These are phyloP conservation scores for Diaporthe caulivora DNA, from an alignment of 2,329 filamentous ascomycete genomes.

Conservation along the genomic window DNA sequence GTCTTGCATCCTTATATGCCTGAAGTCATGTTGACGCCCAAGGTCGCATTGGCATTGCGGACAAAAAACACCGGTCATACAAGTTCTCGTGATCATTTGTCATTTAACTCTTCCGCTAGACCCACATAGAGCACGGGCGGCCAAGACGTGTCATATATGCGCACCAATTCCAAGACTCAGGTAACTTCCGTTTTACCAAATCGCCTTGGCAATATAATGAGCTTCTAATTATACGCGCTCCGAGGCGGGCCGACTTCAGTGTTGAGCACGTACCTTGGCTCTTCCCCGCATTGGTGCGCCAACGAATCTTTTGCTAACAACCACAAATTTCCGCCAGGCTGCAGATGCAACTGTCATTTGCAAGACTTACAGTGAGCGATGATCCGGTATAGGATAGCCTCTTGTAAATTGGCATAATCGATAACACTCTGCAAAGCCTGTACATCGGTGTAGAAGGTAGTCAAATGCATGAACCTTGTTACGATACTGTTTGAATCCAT, in stretches of 20 bases:
- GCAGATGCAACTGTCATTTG: neutral
- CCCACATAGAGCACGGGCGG: constrained; percentile 25
- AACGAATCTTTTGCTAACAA: neutral
- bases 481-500: too few relatives aligned
- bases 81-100: constrained; percentile 28
- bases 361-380: neutral
- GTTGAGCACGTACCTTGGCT: neutral
- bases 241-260: constrained; percentile 4
- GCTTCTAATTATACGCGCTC: constrained; percentile 2
- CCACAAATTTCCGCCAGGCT: neutral
- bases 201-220: constrained; percentile 12
- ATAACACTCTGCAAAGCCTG: too few relatives aligned
- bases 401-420: too few relatives aligned
- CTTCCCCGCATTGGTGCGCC: neutral
- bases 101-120: neutral
- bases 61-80: constrained; percentile 1
- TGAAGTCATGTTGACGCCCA: neutral
- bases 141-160: constrained; percentile 19
- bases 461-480: too few relatives aligned
- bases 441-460: too few relatives aligned
- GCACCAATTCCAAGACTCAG: constrained; percentile 16
- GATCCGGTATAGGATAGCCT: too few relatives aligned
- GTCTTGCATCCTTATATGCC: neutral
- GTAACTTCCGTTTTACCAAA: neutral
- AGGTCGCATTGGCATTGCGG: neutral